Conservation (phyloP, 495 filamentous ascomycete genomes). For the Hypoxylon perforatum region DNA sequence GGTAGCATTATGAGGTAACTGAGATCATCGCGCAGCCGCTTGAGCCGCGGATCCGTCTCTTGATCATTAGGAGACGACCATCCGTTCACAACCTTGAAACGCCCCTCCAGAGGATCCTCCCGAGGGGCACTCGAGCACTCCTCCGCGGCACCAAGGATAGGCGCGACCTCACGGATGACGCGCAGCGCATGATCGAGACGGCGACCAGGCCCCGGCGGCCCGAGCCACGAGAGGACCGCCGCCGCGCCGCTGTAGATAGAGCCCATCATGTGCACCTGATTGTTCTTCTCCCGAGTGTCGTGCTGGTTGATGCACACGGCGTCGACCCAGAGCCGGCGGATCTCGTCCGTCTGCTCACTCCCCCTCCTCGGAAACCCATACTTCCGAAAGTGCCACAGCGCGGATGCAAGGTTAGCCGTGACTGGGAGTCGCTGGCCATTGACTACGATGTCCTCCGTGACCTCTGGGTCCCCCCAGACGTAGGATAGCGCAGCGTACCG, state of each 20-base stretch:
- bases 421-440: slow-evolving; percentile 24
- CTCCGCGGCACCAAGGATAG: background rate
- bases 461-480: slow-evolving; percentile 37
- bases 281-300: slow-evolving; percentile 25
- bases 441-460: slow-evolving; percentile 21
- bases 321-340: slow-evolving; percentile 15
- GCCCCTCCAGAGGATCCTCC: background rate
- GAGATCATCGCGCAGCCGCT: background rate
- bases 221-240: too few species aligned
- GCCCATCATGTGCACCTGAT: slow-evolving; percentile 41
- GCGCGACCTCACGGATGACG: background rate
- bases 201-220: background rate
- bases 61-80: too few species aligned
- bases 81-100: too few species aligned
- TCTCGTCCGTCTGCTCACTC: background rate
- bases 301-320: slow-evolving; percentile 45
- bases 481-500: slow-evolving; percentile 22
- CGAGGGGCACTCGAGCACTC: background rate
- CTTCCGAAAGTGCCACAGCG: slow-evolving; percentile 22
- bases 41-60: background rate
- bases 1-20: background rate
- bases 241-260: slow-evolving; percentile 26
- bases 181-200: background rate
- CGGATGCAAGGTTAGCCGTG: slow-evolving; percentile 24
- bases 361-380: background rate